Evolutionary conservation across 2,329 filamentous ascomycete species (phyloP).

Genomic region (Zymoseptoria pseudotritici): DNA sequence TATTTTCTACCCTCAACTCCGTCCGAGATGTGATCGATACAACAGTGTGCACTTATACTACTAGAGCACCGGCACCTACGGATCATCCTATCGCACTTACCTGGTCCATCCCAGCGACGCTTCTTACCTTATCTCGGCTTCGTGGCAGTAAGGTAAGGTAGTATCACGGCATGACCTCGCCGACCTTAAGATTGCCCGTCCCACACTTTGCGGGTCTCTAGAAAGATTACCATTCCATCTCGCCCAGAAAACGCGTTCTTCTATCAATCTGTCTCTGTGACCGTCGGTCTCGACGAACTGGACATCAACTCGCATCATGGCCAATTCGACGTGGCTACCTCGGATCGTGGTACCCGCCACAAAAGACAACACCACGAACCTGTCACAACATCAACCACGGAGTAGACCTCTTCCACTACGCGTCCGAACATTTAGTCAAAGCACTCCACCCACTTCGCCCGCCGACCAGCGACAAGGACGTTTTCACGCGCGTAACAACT

Average conservation of each 20-base stretch:
- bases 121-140: background rate
- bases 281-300: background rate
- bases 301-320: background rate
- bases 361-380: background rate
- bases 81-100: background rate
- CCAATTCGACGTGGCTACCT: constrained; percentile 6
- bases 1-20: background rate
- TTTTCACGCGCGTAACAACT: constrained; percentile 12
- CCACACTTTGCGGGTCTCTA: background rate
- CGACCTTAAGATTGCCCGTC: background rate
- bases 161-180: background rate
- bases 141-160: background rate
- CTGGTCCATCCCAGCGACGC: background rate
- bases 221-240: background rate
- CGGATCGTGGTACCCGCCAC: background rate
- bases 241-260: background rate
- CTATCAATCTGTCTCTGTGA: background rate
- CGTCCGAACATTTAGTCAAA: constrained; percentile 14
- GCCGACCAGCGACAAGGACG: constrained; percentile 10
- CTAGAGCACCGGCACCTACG: background rate
- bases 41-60: background rate
- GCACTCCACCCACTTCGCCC: constrained; percentile 8
- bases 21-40: background rate
- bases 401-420: constrained; percentile 16
- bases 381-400: constrained; percentile 3